Base-by-base conservation (phyloP, 257 asterid species). In the Solanum raphanifolium region DNA sequence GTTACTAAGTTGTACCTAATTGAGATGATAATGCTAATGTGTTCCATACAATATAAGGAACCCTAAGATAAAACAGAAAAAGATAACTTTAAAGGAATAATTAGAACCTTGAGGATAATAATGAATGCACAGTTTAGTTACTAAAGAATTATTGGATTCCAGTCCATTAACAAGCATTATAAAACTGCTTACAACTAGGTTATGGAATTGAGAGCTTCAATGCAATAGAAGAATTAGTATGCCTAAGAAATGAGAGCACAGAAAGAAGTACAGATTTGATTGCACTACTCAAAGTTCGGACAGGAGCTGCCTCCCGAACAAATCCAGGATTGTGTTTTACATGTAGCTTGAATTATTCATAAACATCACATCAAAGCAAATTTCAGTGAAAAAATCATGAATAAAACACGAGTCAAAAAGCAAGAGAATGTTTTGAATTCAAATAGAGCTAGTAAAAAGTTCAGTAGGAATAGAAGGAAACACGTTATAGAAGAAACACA, bases 401-500 rank as follows among this genome's bases (percentile, higher is more conserved):
- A 46, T 9, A 46, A 29, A 46, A 3, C 9, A 29, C 7, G 3
- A 81, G 0, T 25, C 1, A 4, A 71, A 31, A 71, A 41, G 36
- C 25, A 25, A 78, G 84, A 78, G 38, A 43, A 78, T 41, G 38
- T 79, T 79, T 48, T 27, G 36, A 15, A n/a, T 43, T 79, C 85
- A 27, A 82, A 82, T 21, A 81, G n/a, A 81, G 9, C 18, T 31
- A 5, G 29, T 31, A 79, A 43, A 82, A 48, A 46, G 36, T 13
- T 29, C 78, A 87, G 16, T 73, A 38, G 31, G 39, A 38, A 38
- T 32, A 13, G 27, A 65, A 32, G 62, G 83, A 84, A 87, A 36
- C 65, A 89, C 83, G 62, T 35, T 31, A 16, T 27, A 23, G 87
- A 62, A 92, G 98, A 87, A 92, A 90, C 88, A 89, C 99, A 97